Base-by-base conservation (phyloP, 805 yeast genomes). In the Kuraishia borneana region DNA sequence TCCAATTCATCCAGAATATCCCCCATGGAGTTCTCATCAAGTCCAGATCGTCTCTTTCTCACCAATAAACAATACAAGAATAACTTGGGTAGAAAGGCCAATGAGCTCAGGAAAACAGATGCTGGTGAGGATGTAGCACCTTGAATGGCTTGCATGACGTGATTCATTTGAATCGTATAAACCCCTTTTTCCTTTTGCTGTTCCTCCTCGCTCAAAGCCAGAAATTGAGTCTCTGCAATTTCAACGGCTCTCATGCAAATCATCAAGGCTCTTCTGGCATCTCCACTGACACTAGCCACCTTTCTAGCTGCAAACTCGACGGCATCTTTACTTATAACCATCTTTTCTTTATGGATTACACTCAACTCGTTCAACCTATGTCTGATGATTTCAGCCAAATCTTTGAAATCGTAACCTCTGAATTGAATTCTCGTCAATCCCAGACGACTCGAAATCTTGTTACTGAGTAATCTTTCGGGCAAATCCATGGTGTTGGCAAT, bases 401-500 rank as follows among this genome's bases (percentile, higher is more conserved):
- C 92, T 33, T 71, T 73, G 50, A 75, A 81, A 0, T 87, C 76
- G 52, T 92, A 92, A 3, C 97, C 96, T 1, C 85, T 73, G 48
- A 92, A 92, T 55, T 82, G 83, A 27, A 89, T 70, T 54, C 97
- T 71, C 7, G 83, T 74, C 25, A 88, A 64, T 2, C 99, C 99
- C 38, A 92, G 63, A 43, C 99, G 73, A 2, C 96, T 84, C 0
- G 95, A 80, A 3, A 87, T 81, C 55, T 92, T 92, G 55, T 85
- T 89, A 14, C 92, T 76, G 26, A 92, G 61, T 33, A 78, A 68
- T 35, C 96, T 64, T 51, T 92, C 98, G 0, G 98, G 97, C 32
- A 92, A 60, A 59, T 92, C 97, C 96, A 92, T 87, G 0, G 96
- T 88, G 53, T 92, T 92, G 3, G 97, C 96, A 21, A 92, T 87